A percentile compares a stretch with the other conserved stretches of the same genome.
Conservation (phyloP, 2,329 filamentous ascomycete genomes). For the Monilinia fructicola region DNA sequence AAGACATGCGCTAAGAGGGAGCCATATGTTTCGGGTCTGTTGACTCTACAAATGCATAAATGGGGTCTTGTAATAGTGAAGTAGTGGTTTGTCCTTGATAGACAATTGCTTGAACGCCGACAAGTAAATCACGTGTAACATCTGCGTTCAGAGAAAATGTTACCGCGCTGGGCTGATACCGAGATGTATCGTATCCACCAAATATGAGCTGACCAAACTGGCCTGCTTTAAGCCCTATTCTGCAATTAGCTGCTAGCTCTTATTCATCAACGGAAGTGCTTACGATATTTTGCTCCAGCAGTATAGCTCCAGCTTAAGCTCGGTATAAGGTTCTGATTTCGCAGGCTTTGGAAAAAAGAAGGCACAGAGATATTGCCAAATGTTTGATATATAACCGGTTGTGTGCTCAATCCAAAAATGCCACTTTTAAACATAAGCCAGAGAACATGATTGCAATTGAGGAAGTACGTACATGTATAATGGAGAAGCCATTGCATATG, state of each 20-base stretch:
- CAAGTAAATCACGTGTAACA: slow-evolving; percentile 43
- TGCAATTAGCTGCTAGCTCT: neutral
- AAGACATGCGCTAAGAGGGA: slow-evolving; percentile 42
- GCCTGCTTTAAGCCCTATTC: slow-evolving; percentile 31
- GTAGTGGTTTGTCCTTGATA: slow-evolving; percentile 22
- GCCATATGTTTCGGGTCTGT: slow-evolving; percentile 45
- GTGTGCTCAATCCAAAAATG: slow-evolving; percentile 42
- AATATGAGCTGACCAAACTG: slow-evolving; percentile 44
- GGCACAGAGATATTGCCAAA: slow-evolving; percentile 41
- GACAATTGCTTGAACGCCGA: slow-evolving; percentile 41
- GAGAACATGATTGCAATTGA: neutral
- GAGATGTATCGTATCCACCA: slow-evolving; percentile 44
- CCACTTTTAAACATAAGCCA: slow-evolving; percentile 37
- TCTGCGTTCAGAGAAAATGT: slow-evolving; percentile 44
- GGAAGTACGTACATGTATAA: slow-evolving; percentile 42
- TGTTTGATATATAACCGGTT: slow-evolving; percentile 42
- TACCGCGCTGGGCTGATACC: slow-evolving; percentile 42
- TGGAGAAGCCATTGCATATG: slow-evolving; percentile 40
- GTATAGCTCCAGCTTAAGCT: slow-evolving; percentile 46
- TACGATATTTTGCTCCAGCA: slow-evolving; percentile 45
- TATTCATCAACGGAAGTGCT: slow-evolving; percentile 24
- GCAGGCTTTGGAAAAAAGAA: slow-evolving; percentile 42
- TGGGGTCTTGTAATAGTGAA: slow-evolving; percentile 16
- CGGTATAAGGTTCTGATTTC: slow-evolving; percentile 41
- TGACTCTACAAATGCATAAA: slow-evolving; percentile 42